Conservation (phyloP, 148 eudicot species). For the Limonium bicolor region DNA sequence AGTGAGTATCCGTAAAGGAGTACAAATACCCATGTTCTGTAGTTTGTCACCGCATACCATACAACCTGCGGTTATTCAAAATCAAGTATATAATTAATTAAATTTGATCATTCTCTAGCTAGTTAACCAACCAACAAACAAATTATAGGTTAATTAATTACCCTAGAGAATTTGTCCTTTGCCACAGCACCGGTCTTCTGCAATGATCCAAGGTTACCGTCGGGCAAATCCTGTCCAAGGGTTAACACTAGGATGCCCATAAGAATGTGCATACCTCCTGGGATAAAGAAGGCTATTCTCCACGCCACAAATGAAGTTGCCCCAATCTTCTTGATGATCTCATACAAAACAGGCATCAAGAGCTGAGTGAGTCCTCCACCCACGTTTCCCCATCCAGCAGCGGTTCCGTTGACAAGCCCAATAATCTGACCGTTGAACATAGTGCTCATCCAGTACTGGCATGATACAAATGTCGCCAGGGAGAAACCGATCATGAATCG, state of each 20-base stretch:
- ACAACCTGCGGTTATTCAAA: conserved; percentile 15
- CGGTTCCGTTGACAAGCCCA: conserved; percentile 24
- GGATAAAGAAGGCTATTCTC: conserved; percentile 33
- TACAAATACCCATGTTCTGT: conserved; percentile 18
- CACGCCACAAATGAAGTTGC: conserved; percentile 33
- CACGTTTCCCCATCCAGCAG: conserved; percentile 40
- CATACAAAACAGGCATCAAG: conserved; percentile 28
- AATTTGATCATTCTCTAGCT: neutral
- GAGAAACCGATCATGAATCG: neutral
- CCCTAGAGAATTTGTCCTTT: conserved; percentile 34
- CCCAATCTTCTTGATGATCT: conserved; percentile 14
- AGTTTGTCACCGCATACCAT: conserved; percentile 21
- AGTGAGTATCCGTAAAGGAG: conserved; percentile 40
- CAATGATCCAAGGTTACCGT: conserved; percentile 19
- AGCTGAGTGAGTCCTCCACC: conserved; percentile 42
- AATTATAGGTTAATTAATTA: neutral
- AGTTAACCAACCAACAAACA: neutral
- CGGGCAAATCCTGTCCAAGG: conserved; percentile 31
- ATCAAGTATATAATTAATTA: neutral
- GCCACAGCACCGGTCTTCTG: conserved; percentile 27
- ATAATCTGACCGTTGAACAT: conserved; percentile 32
- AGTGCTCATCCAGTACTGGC: conserved; percentile 21
- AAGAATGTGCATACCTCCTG: conserved; percentile 25
- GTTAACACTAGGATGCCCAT: conserved; percentile 25
- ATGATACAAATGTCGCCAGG: neutral